Percentiles rank a stretch among this genome's conserved stretches.
Evolutionary conservation across 1,139 yeast genomes (phyloP).

Genomic region (Scheffersomyces segobiensis): DNA sequence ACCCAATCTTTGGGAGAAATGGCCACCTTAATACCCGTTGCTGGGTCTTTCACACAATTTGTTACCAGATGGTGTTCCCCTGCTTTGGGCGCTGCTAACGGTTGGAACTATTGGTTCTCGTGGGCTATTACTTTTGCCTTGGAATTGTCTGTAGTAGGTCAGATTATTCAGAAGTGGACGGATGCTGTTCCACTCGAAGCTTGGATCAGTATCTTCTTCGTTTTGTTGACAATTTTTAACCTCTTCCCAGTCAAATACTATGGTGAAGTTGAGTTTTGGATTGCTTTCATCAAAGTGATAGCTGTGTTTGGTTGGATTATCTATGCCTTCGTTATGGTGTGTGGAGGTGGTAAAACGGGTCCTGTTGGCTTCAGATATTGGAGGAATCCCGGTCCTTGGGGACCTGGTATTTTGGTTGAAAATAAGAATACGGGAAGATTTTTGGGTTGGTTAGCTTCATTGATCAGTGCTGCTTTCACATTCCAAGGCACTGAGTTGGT

Average conservation of each 20-base stretch:
- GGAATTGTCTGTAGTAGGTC: slow-evolving; percentile 78
- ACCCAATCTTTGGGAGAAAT: slow-evolving; percentile 39
- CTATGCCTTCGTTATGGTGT: slow-evolving; percentile 55
- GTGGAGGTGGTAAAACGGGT: background rate
- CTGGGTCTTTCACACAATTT: slow-evolving; percentile 25
- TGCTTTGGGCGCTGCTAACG: slow-evolving; percentile 72
- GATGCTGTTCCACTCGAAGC: slow-evolving; percentile 63
- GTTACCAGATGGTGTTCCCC: slow-evolving; percentile 61
- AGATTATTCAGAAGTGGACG: slow-evolving; percentile 73
- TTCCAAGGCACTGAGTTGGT: slow-evolving; percentile 24
- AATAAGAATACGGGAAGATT: slow-evolving; percentile 12
- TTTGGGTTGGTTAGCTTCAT: slow-evolving; percentile 18
- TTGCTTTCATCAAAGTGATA: slow-evolving; percentile 62
- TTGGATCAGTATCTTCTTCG: slow-evolving; percentile 67
- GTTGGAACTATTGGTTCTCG: slow-evolving; percentile 79
- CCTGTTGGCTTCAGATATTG: slow-evolving; percentile 20
- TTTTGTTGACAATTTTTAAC: slow-evolving; percentile 4
- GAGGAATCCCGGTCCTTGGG: slow-evolving; percentile 23
- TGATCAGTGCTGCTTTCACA: slow-evolving; percentile 20
- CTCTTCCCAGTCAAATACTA: slow-evolving; percentile 7
- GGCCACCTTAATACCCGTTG: slow-evolving; percentile 41
- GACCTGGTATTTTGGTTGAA: slow-evolving; percentile 14
- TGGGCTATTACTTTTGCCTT: slow-evolving; percentile 82
- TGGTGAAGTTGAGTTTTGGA: slow-evolving; percentile 17
- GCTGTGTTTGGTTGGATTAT: slow-evolving; percentile 71